Evolutionary conservation across 2,329 filamentous ascomycete genomes (phyloP).

Genomic region (Sporothrix variecibatus): DNA sequence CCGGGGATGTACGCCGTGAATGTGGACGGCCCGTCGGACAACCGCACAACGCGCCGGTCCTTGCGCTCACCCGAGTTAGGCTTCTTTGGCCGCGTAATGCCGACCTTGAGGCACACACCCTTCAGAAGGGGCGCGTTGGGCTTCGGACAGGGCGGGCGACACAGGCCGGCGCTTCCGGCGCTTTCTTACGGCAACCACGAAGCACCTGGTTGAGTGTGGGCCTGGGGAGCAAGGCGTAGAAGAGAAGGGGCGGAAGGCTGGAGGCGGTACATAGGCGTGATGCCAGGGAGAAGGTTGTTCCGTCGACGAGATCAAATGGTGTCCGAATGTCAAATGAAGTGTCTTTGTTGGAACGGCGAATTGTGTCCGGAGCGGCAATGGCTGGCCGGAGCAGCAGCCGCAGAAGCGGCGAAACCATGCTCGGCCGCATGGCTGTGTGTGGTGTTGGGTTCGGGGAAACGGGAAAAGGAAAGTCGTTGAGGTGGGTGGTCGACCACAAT

Average conservation of each 20-base stretch:
- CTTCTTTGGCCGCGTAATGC: constrained; percentile 94
- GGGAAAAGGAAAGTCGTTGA: not conserved
- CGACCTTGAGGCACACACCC: constrained; percentile 93
- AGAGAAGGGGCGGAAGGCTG: constrained; percentile 38
- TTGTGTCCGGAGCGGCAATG: constrained; percentile 35
- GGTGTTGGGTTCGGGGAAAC: not conserved
- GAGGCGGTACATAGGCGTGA: constrained; percentile 28
- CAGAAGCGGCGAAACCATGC: constrained; percentile 42
- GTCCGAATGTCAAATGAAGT: no score
- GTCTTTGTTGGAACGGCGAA: constrained; percentile 23
- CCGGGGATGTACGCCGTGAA: constrained; percentile 96
- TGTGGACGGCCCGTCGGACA: constrained; percentile 83
- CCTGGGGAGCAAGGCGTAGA: constrained; percentile 51
- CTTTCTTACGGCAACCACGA: constrained; percentile 72
- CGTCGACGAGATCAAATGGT: not conserved
- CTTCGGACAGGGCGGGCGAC: constrained; percentile 76
- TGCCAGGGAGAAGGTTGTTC: constrained; percentile 33
- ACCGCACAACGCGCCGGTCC: constrained; percentile 83
- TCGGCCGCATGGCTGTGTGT: constrained; percentile 26
- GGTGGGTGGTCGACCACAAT: not conserved
- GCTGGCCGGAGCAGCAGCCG: constrained; percentile 40
- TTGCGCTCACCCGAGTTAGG: constrained; percentile 98
- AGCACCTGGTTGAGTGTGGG: constrained; percentile 74
- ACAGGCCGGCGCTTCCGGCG: constrained; percentile 83
- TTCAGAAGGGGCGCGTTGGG: constrained; percentile 77